Conservation (phyloP, 768 basidiomycete species). For the Cystobasidium onofrii region DNA sequence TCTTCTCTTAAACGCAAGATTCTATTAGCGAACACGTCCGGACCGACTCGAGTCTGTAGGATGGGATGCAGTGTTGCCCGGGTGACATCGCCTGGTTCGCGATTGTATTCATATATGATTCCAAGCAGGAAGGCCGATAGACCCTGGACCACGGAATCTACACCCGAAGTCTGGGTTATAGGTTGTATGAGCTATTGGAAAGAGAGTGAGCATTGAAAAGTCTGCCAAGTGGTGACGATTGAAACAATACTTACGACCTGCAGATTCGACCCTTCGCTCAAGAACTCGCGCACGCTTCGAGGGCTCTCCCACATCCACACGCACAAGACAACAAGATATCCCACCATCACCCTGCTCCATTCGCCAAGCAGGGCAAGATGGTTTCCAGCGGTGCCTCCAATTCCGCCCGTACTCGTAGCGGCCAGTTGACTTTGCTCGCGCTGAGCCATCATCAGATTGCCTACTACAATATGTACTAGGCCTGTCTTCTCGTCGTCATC, state of each 20-base stretch:
- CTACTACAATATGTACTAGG: constrained; percentile 74
- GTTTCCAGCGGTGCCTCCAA: constrained; percentile 51
- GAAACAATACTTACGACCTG: constrained; percentile 63
- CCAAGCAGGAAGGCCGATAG: constrained; percentile 86
- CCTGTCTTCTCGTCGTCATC: constrained; percentile 53
- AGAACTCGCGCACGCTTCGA: constrained; percentile 72
- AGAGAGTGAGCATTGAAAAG: neutral
- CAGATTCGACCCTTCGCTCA: constrained; percentile 75
- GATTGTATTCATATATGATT: constrained; percentile 90
- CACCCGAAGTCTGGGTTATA: constrained; percentile 78
- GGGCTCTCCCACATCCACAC: constrained; percentile 99
- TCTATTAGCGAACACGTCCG: constrained; percentile 76
- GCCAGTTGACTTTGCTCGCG: constrained; percentile 52
- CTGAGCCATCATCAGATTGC: constrained; percentile 79
- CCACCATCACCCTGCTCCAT: constrained; percentile 81
- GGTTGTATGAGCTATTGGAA: constrained; percentile 86
- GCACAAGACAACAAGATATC: constrained; percentile 69
- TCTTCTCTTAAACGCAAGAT: constrained; percentile 85
- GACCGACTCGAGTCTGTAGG: constrained; percentile 69
- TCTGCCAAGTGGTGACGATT: neutral
- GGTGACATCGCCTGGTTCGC: constrained; percentile 73
- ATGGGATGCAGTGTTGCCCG: constrained; percentile 84
- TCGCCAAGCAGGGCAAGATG: constrained; percentile 63
- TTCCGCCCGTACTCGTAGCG: constrained; percentile 47
- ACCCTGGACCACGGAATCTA: constrained; percentile 77